Conservation (phyloP, 345 rosid genomes). For the Brassica nigra region DNA sequence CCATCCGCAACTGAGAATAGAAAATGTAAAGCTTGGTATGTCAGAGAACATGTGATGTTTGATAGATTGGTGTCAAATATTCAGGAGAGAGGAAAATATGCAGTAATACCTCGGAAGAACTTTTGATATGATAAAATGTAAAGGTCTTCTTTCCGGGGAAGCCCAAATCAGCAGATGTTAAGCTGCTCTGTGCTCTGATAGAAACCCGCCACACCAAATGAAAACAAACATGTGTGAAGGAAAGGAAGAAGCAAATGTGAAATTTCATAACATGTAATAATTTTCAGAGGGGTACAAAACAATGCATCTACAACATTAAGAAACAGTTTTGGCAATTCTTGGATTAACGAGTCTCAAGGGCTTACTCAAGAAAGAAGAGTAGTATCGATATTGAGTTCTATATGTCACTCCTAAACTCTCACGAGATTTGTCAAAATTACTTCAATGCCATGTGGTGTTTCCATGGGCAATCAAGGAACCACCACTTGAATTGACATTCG, state of each 20-base stretch:
- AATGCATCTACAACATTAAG: background rate
- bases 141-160: slow-evolving; percentile 48
- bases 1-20: slow-evolving; percentile 69
- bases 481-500: background rate
- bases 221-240: slow-evolving; percentile 2
- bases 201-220: slow-evolving; percentile 17
- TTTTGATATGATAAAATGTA: slow-evolving; percentile 74
- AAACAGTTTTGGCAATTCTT: slow-evolving; percentile 1
- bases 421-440: background rate
- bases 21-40: background rate
- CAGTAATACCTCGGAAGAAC: slow-evolving; percentile 70
- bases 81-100: background rate
- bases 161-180: slow-evolving; percentile 46
- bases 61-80: background rate
- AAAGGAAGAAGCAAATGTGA: slow-evolving; percentile 17
- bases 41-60: background rate
- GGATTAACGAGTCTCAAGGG: slow-evolving; percentile 4
- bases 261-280: background rate
- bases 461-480: background rate
- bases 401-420: background rate
- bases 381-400: background rate
- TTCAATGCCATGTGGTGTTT: background rate
- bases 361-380: background rate
- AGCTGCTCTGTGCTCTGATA: slow-evolving; percentile 54
- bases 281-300: background rate